Base-by-base conservation (phyloP, 1,284 basidiomycete genomes). In the Grifola frondosa region DNA sequence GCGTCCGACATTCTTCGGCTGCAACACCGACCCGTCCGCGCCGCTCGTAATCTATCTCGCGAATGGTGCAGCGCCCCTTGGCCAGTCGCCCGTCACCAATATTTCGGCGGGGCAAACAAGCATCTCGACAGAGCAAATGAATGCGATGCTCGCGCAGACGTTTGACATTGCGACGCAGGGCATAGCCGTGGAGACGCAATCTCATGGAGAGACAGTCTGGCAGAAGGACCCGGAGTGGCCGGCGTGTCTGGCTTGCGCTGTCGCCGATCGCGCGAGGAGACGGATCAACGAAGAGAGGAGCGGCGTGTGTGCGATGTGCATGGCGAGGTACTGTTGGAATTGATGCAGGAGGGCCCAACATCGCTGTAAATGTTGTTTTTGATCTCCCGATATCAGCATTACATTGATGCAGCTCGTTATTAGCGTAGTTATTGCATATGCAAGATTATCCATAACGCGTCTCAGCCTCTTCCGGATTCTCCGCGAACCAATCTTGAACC, bases 401-500 rank as follows among this genome's bases (percentile, higher is more conserved):
- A n/a, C n/a, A n/a, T n/a, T n/a, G n/a, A n/a, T n/a, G n/a, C n/a
- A n/a, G n/a, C n/a, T n/a, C n/a, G n/a, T n/a, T n/a, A n/a, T n/a
- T n/a, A n/a, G n/a, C n/a, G n/a, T n/a, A n/a, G n/a, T n/a, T n/a
- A n/a, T n/a, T n/a, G n/a, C n/a, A n/a, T n/a, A n/a, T n/a, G n/a
- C 23, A 24, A 1, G 23, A n/a, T 51, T 37, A 59, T 22, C 62
- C 62, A 31, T 64, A 64, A n/a, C 62, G 59, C 43, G 56, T 58
- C 39, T 68, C 75, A 10, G 58, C 64, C 11, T 68, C 70, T 9
- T 64, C 62, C 6, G n/a, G n/a, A n/a, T 62, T 64, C 26, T 85
- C 81, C 3, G 81, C 75, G 60, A 90, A 91, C 88, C 88, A 91
- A 61, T 91, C 88, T 54, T 90, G 85, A 5, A 60, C 64, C 33